phyloP scores from a whole-genome alignment of 768 basidiomycete genomes.

The Suillus subalutaceus region DNA sequence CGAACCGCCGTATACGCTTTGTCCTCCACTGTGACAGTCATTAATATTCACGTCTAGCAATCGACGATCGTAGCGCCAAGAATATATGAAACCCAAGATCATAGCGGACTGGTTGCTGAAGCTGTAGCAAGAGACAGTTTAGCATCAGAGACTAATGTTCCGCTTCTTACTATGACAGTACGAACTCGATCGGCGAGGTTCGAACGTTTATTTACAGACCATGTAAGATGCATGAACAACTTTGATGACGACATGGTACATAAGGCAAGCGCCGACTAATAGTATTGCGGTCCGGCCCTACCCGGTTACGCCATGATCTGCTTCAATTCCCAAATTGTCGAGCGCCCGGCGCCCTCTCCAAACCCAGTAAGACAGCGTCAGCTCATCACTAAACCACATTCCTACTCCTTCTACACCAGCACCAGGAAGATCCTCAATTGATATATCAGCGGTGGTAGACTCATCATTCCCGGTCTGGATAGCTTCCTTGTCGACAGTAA shows the following conservation, averaged over 20 bases:
- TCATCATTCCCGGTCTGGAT: constrained; percentile 20
- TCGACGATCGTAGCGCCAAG: background rate
- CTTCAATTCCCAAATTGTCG: constrained; percentile 47
- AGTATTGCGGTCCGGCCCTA: constrained; percentile 5
- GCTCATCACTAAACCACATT: constrained; percentile 58
- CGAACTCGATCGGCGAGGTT: background rate
- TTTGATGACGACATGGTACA: background rate
- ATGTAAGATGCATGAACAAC: background rate
- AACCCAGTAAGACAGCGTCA: constrained; percentile 52
- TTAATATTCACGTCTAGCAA: background rate
- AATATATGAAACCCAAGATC: background rate
- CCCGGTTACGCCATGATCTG: constrained; percentile 44
- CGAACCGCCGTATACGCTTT: background rate
- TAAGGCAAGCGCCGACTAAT: background rate
- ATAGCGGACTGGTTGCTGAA: background rate
- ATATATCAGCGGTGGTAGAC: constrained; percentile 14
- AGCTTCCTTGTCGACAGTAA: background rate
- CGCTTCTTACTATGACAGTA: background rate
- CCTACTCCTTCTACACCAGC: constrained; percentile 14
- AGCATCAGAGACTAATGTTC: background rate
- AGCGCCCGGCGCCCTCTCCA: constrained; percentile 52
- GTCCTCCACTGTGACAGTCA: background rate
- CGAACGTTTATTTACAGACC: background rate
- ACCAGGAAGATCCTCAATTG: constrained; percentile 1
- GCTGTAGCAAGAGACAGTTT: background rate